phyloP scores from a whole-genome alignment of 1,139 yeast genomes.

The Taphrina sp. region DNA sequence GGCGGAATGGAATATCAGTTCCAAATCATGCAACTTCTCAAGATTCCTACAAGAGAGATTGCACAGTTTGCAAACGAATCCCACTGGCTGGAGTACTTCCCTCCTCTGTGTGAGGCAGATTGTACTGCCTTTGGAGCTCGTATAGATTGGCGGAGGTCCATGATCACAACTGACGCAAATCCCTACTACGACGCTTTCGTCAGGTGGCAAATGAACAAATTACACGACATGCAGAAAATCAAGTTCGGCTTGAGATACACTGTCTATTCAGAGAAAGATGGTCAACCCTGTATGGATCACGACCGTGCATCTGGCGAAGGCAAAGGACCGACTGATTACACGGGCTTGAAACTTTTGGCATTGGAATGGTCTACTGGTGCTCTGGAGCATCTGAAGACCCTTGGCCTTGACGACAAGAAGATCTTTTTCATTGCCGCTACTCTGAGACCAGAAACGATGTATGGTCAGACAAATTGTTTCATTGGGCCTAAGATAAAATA shows the following conservation, averaged over 20 bases:
- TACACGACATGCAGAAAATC: slow-evolving; percentile 82
- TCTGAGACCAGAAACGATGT: slow-evolving; percentile 98
- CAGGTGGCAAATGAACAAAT: slow-evolving; percentile 92
- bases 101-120: slow-evolving; percentile 80
- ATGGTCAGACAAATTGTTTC: slow-evolving; percentile 97
- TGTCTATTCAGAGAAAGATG: slow-evolving; percentile 94
- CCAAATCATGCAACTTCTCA: slow-evolving; percentile 93
- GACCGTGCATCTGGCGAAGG: slow-evolving; percentile 98
- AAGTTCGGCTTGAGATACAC: slow-evolving; percentile 98
- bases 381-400: slow-evolving; percentile 50
- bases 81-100: slow-evolving; percentile 89
- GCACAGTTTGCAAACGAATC: slow-evolving; percentile 82
- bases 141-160: slow-evolving; percentile 97
- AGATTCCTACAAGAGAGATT: slow-evolving; percentile 78
- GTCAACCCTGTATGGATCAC: slow-evolving; percentile 99
- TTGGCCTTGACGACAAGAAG: slow-evolving; percentile 52
- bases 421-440: slow-evolving; percentile 92
- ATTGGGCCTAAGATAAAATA: slow-evolving; percentile 92
- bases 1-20: slow-evolving; percentile 93
- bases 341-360: slow-evolving; percentile 81
- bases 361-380: slow-evolving; percentile 61
- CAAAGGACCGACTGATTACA: slow-evolving; percentile 92
- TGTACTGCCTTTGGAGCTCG: slow-evolving; percentile 85
- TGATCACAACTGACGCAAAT: slow-evolving; percentile 91
- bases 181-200: slow-evolving; percentile 93